These are phyloP conservation scores for Phycomyces blakesleeanus DNA, from an alignment of 192 early-diverging fungal species.

Conservation along the genomic window DNA sequence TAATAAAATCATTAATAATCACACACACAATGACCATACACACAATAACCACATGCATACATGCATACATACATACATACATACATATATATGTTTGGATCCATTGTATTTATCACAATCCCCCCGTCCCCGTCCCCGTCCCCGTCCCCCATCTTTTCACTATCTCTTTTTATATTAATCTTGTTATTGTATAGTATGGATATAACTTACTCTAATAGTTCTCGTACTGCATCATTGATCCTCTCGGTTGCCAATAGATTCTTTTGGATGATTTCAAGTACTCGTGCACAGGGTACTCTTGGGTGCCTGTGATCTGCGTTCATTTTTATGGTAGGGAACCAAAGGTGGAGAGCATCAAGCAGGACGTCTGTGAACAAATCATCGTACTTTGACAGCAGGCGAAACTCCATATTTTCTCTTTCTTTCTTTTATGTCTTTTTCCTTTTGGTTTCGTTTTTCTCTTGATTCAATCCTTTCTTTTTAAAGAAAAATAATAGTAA, in stretches of 20 bases:
- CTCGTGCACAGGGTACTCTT: conserved; percentile 19
- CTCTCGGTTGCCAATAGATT: conserved; percentile 36
- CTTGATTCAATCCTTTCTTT: too few species aligned
- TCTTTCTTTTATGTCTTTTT: not conserved
- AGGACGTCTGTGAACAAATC: conserved; percentile 47
- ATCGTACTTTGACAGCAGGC: conserved; percentile 45
- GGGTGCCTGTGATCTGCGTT: conserved; percentile 34
- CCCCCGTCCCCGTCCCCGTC: too few species aligned
- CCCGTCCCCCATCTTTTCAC: too few species aligned
- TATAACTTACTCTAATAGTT: conserved; percentile 43
- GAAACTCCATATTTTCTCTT: conserved; percentile 39
- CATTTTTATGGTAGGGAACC: conserved; percentile 52
- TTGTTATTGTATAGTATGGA: too few species aligned
- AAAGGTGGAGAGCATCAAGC: conserved; percentile 43
- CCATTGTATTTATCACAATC: too few species aligned
- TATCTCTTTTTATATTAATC: too few species aligned
- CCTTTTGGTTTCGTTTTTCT: too few species aligned
- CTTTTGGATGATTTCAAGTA: conserved; percentile 40
- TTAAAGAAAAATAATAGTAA: not conserved
- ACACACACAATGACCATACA: not conserved
- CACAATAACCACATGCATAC: too few species aligned
- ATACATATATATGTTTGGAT: too few species aligned
- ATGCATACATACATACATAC: too few species aligned
- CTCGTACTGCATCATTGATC: conserved; percentile 38
- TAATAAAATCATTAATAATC: conserved; percentile 5